Evolutionary conservation across 2,329 filamentous ascomycete genomes (phyloP).

Genomic region (Xylariaceae sp.): DNA sequence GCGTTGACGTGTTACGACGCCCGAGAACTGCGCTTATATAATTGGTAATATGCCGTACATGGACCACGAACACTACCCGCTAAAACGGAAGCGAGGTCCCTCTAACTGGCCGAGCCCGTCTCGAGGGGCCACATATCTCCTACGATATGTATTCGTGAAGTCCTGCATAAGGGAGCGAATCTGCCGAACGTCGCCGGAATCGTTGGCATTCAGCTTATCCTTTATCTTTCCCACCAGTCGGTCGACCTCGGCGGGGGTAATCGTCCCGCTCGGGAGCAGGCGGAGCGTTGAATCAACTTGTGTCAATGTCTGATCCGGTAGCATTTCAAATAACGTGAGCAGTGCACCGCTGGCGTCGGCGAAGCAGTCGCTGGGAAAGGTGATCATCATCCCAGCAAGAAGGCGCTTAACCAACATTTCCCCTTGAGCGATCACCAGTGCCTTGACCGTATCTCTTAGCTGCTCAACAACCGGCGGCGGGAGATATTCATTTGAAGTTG

Average conservation of each 20-base stretch:
- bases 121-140: constrained; percentile 90
- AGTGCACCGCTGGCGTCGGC: constrained; percentile 91
- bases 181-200: constrained; percentile 60
- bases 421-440: constrained; percentile 66
- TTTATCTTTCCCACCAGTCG: constrained; percentile 76
- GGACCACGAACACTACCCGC: constrained; percentile 39
- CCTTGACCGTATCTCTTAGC: constrained; percentile 68
- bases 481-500: constrained; percentile 51
- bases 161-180: constrained; percentile 86
- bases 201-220: constrained; percentile 67
- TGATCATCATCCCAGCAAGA: constrained; percentile 98
- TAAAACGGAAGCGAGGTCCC: constrained; percentile 81
- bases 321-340: constrained; percentile 79
- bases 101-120: constrained; percentile 86
- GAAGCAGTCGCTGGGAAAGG: constrained; percentile 92
- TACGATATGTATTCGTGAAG: constrained; percentile 90
- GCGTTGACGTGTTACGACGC: background rate
- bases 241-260: constrained; percentile 75
- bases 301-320: constrained; percentile 70
- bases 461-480: constrained; percentile 60
- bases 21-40: background rate
- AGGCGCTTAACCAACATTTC: constrained; percentile 80
- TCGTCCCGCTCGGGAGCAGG: constrained; percentile 76
- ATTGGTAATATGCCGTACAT: background rate
- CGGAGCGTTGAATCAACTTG: constrained; percentile 85